Percentiles rank a stretch among this genome's conserved stretches.
Conservation (phyloP, 176 grass and related monocot genomes). For the Carex littledalei region DNA sequence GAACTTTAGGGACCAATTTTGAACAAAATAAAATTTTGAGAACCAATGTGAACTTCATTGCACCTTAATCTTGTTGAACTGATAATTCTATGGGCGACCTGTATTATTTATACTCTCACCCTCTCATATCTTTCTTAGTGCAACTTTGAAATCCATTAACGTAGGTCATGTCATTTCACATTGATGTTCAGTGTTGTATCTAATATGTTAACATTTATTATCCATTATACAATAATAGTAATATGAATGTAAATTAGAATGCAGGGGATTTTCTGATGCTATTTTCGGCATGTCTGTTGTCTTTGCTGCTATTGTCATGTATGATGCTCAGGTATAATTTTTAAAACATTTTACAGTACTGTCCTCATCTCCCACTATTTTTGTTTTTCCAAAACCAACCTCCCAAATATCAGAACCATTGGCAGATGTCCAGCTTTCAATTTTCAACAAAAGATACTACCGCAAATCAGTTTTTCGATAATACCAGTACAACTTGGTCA, state of each 20-base stretch:
- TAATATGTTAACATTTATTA: neutral
- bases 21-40: neutral
- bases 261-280: conserved; percentile 82
- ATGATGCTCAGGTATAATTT: conserved; percentile 75
- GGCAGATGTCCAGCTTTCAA: neutral
- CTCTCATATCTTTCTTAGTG: neutral
- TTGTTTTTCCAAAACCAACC: neutral
- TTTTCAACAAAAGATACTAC: neutral
- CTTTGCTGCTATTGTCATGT: conserved; percentile 85
- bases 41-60: neutral
- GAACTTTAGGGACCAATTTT: neutral
- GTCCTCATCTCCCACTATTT: neutral
- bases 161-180: neutral
- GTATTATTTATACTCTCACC: neutral
- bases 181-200: neutral
- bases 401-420: neutral
- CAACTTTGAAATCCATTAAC: neutral
- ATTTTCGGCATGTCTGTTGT: conserved; percentile 90
- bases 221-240: conserved; percentile 22
- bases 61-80: neutral
- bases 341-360: neutral
- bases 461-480: neutral
- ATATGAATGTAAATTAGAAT: conserved; percentile 34
- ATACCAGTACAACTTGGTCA: neutral
- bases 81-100: neutral